A percentile compares a stretch with the other conserved stretches of the same genome.
Evolutionary conservation across 2,329 filamentous ascomycete genomes (phyloP).

Genomic region (Penicillium verrucosum): DNA sequence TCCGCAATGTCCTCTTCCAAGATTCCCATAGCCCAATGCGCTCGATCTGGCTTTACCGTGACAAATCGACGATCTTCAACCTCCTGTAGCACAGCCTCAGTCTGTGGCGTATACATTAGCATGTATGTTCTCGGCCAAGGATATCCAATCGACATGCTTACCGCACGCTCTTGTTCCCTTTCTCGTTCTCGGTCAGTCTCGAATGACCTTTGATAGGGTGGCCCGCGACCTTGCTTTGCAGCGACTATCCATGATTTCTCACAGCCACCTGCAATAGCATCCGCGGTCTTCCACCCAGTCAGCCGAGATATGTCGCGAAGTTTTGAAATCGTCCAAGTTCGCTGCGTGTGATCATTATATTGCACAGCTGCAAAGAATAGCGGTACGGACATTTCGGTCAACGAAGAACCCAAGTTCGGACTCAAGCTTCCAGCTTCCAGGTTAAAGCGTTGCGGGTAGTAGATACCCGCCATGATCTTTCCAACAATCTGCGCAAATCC

Average conservation of each 20-base stretch:
- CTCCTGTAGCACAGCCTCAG: constrained; percentile 23
- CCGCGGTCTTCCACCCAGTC: constrained; percentile 83
- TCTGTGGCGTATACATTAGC: constrained; percentile 24
- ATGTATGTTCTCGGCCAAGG: not conserved
- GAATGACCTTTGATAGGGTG: constrained; percentile 59
- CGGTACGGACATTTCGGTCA: constrained; percentile 77
- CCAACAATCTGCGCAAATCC: constrained; percentile 71
- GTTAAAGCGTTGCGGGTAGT: constrained; percentile 42
- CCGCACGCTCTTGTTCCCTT: constrained; percentile 4
- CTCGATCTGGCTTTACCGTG: constrained; percentile 60
- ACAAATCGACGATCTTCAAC: constrained; percentile 53
- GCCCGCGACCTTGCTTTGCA: constrained; percentile 69
- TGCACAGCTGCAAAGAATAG: constrained; percentile 85
- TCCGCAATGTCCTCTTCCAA: constrained; percentile 72
- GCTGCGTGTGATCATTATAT: constrained; percentile 68
- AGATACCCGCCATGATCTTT: constrained; percentile 71
- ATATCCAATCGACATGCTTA: constrained; percentile 11
- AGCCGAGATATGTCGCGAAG: constrained; percentile 72
- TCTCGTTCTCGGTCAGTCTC: constrained; percentile 12
- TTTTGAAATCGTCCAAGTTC: constrained; percentile 71
- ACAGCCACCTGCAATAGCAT: constrained; percentile 77
- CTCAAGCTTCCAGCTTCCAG: constrained; percentile 56
- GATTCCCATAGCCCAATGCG: constrained; percentile 75
- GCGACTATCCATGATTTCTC: constrained; percentile 80
- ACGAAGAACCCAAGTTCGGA: constrained; percentile 72